Evolutionary conservation across 345 rosid species (phyloP).

Genomic region (Syzygium aqueum): DNA sequence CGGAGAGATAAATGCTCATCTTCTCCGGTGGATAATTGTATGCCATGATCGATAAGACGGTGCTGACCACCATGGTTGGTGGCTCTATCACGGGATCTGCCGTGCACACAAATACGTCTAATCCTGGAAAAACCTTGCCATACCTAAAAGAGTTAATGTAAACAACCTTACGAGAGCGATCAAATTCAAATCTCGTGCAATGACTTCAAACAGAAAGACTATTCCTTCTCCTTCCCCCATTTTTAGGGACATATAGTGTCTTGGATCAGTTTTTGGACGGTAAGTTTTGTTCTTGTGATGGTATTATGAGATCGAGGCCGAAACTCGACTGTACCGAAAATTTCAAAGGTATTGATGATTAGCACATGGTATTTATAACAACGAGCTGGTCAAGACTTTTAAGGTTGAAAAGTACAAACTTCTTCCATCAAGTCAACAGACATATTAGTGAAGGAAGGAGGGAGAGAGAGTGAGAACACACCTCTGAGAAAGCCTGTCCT

Average conservation of each 20-base stretch:
- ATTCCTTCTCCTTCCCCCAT: background rate
- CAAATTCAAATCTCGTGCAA: background rate
- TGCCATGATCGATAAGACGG: slow-evolving; percentile 48
- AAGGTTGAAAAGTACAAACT: background rate
- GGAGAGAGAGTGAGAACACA: background rate
- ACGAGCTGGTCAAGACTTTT: background rate
- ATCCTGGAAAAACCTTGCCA: slow-evolving; percentile 28
- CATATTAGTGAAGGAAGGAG: background rate
- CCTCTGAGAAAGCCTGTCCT: slow-evolving; percentile 17
- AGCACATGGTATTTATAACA: background rate
- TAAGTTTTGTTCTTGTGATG: background rate
- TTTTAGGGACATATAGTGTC: background rate
- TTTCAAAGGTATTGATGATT: background rate
- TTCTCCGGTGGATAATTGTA: slow-evolving; percentile 55
- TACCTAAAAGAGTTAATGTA: background rate
- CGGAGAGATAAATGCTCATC: slow-evolving; percentile 56
- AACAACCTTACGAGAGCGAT: background rate
- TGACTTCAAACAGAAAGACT: background rate
- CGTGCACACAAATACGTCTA: slow-evolving; percentile 71
- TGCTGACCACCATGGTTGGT: slow-evolving; percentile 57
- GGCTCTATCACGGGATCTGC: slow-evolving; percentile 69
- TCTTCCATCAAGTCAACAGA: background rate
- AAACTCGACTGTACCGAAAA: background rate
- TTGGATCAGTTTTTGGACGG: background rate
- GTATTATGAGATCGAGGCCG: background rate